Percentiles rank a stretch among this genome's conserved stretches.
These are phyloP conservation scores for Acacia acuminata DNA, from an alignment of 306 rosid species.

Conservation along the genomic window DNA sequence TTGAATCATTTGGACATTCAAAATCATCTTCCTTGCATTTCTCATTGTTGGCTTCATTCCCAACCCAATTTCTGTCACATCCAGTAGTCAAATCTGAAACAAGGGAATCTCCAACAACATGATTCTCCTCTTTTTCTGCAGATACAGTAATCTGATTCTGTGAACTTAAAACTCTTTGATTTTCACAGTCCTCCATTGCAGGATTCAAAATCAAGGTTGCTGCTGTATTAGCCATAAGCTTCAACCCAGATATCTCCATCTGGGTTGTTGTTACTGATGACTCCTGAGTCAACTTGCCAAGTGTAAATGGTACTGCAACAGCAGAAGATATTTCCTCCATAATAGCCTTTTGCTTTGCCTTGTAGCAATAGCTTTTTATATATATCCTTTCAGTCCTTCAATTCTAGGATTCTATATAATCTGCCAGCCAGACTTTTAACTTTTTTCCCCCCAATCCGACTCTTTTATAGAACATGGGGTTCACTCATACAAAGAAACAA, in stretches of 20 bases:
- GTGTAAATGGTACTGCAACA: slow-evolving; percentile 68
- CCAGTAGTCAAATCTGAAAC: slow-evolving; percentile 46
- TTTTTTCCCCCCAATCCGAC: slow-evolving; percentile 28
- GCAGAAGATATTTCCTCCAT: slow-evolving; percentile 70
- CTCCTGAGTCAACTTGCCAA: slow-evolving; percentile 63
- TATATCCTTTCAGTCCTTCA: slow-evolving; percentile 18
- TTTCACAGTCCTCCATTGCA: slow-evolving; percentile 39
- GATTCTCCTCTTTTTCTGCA: slow-evolving; percentile 43
- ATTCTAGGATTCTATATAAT: slow-evolving; percentile 23
- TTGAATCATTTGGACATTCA: slow-evolving; percentile 31
- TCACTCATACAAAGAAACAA: slow-evolving; percentile 34
- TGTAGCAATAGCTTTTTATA: slow-evolving; percentile 35
- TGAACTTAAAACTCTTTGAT: slow-evolving; percentile 25
- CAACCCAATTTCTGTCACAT: slow-evolving; percentile 41
- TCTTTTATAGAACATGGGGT: slow-evolving; percentile 35
- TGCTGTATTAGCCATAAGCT: slow-evolving; percentile 61
- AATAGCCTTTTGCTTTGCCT: slow-evolving; percentile 32
- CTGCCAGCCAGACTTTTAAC: slow-evolving; percentile 26
- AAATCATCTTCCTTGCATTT: slow-evolving; percentile 36
- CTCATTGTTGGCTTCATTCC: slow-evolving; percentile 33
- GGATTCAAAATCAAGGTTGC: slow-evolving; percentile 52
- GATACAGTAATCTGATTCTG: slow-evolving; percentile 40
- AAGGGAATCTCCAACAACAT: slow-evolving; percentile 41
- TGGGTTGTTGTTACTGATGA: slow-evolving; percentile 58
- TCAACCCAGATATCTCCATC: slow-evolving; percentile 64